Percentiles rank a stretch among this genome's conserved stretches.
Evolutionary conservation across 371 early-diverging fungal genomes (phyloP).

Genomic region (Rhizomucor miehei): DNA sequence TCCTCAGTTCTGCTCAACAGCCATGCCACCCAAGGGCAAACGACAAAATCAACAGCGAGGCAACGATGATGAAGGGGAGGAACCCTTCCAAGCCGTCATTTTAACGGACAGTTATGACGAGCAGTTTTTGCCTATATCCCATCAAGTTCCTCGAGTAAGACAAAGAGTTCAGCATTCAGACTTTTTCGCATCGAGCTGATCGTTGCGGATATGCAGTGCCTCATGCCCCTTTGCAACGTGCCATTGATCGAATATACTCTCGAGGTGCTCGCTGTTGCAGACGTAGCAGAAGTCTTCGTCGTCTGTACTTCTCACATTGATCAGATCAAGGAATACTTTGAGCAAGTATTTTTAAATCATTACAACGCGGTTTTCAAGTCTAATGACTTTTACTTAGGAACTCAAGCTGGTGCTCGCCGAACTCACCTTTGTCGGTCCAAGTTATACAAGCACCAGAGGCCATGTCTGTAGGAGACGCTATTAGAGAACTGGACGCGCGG

Average conservation of each 20-base stretch:
- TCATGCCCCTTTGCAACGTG: slow-evolving; percentile 91
- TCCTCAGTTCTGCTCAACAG: too few relatives aligned
- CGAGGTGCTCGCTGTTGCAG: slow-evolving; percentile 37
- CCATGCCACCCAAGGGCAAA: slow-evolving; percentile 41
- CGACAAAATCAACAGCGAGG: slow-evolving; percentile 21
- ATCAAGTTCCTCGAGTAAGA: slow-evolving; percentile 79
- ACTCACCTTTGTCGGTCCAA: slow-evolving; percentile 66
- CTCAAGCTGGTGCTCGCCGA: slow-evolving; percentile 67
- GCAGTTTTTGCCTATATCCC: slow-evolving; percentile 86
- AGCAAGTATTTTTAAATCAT: slow-evolving; percentile 41
- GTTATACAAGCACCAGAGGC: slow-evolving; percentile 76
- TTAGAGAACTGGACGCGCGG: slow-evolving; percentile 87
- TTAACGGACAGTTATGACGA: slow-evolving; percentile 91
- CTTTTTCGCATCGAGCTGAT: not conserved
- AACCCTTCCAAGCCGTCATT: slow-evolving; percentile 82
- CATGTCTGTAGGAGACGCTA: slow-evolving; percentile 89
- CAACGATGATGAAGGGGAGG: slow-evolving; percentile 47
- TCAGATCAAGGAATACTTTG: slow-evolving; percentile 79
- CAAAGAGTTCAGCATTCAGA: not conserved
- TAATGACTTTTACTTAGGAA: slow-evolving; percentile 29
- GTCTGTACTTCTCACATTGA: slow-evolving; percentile 85
- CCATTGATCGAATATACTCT: slow-evolving; percentile 79
- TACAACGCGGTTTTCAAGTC: not conserved
- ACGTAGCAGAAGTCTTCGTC: slow-evolving; percentile 84
- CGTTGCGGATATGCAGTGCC: slow-evolving; percentile 58